Evolutionary conservation across 441 rosid genomes (phyloP).

Genomic region (Gossypium gossypioides): DNA sequence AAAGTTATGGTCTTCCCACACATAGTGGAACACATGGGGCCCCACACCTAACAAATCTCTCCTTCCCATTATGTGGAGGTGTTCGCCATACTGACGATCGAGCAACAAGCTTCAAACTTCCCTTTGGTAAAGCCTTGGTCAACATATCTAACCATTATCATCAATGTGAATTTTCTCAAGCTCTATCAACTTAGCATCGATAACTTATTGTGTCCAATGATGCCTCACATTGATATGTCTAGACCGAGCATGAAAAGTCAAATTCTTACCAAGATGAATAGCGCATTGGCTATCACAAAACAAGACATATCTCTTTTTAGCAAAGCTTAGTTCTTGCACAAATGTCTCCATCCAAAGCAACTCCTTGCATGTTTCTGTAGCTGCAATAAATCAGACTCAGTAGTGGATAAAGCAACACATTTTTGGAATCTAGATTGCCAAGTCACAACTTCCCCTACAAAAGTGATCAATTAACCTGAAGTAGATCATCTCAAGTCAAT

Average conservation of each 20-base stretch:
- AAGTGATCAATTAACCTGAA: too few relatives aligned
- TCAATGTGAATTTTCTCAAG: not conserved
- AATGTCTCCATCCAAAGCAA: not conserved
- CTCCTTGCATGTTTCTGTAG: not conserved
- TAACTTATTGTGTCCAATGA: not conserved
- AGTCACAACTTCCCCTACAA: too few relatives aligned
- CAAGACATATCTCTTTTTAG: not conserved
- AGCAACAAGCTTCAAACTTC: not conserved
- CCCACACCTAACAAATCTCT: not conserved
- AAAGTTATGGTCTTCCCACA: too few relatives aligned
- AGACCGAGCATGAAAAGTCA: too few relatives aligned
- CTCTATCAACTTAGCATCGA: not conserved
- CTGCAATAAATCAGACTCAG: not conserved
- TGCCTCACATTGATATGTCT: not conserved
- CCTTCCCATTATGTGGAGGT: slow-evolving; percentile 22
- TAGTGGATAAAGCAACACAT: too few relatives aligned
- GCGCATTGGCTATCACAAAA: not conserved
- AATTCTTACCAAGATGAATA: too few relatives aligned
- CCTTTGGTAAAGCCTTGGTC: not conserved
- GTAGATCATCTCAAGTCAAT: too few relatives aligned
- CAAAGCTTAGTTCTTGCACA: not conserved
- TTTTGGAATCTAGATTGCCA: too few relatives aligned
- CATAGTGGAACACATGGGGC: too few relatives aligned
- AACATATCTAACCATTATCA: not conserved
- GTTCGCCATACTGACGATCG: not conserved